Percentiles rank a stretch among this genome's conserved stretches.
phyloP scores from a whole-genome alignment of 768 basidiomycete species.

The Suillus clintonianus region DNA sequence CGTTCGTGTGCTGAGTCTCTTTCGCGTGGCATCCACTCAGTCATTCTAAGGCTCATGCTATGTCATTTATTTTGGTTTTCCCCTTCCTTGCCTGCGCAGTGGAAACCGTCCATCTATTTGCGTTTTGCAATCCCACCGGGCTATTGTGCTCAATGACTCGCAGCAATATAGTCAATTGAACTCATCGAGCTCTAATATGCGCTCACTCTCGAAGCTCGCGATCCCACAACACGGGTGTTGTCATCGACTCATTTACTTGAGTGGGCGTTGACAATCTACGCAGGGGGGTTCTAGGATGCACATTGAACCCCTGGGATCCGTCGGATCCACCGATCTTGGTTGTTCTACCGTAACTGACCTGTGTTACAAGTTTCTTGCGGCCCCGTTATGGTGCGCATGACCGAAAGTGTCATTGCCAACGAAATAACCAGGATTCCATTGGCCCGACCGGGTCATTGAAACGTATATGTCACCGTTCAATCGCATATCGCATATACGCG shows the following conservation, averaged over 20 bases:
- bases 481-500: not conserved
- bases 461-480: not conserved
- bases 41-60: not conserved
- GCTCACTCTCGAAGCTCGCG: not conserved
- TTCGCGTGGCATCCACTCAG: conserved; percentile 2
- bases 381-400: not conserved
- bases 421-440: not conserved
- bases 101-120: not conserved
- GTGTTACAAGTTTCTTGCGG: not conserved
- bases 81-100: not conserved
- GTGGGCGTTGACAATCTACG: not conserved
- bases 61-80: not conserved
- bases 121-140: not conserved
- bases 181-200: not conserved
- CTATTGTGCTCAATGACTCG: no score
- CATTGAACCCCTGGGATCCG: not conserved
- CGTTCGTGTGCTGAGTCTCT: not conserved
- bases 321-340: not conserved
- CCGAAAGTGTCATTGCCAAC: not conserved
- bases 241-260: not conserved
- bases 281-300: not conserved
- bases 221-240: not conserved
- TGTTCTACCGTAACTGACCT: not conserved
- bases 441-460: not conserved
- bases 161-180: no score